Conservation (phyloP, 2,329 filamentous ascomycete genomes). For the Penicillium sp. region DNA sequence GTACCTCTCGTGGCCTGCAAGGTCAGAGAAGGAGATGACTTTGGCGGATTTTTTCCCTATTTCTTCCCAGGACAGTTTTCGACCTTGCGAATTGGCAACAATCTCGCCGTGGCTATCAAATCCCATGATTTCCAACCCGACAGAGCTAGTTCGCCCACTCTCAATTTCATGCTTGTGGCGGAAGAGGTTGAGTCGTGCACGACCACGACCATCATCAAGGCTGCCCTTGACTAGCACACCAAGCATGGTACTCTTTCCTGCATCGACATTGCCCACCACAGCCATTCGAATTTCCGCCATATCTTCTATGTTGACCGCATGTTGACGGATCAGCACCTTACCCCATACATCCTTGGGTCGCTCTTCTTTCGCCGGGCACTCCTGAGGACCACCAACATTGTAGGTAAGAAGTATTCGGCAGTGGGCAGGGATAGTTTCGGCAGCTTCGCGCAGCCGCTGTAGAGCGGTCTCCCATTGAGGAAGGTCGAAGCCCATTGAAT, state of each 20-base stretch:
- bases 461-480: constrained; percentile 76
- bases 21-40: constrained; percentile 93
- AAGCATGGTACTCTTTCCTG: constrained; percentile 93
- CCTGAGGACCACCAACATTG: constrained; percentile 77
- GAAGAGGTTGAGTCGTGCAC: constrained; percentile 92
- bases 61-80: constrained; percentile 94
- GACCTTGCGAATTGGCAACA: constrained; percentile 77
- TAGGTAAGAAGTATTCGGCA: constrained; percentile 84
- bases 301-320: constrained; percentile 73
- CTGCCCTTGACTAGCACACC: constrained; percentile 94
- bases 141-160: constrained; percentile 89
- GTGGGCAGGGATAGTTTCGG: constrained; percentile 67
- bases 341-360: constrained; percentile 76
- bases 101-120: constrained; percentile 87
- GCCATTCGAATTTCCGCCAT: constrained; percentile 96
- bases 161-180: constrained; percentile 98
- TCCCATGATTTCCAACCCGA: constrained; percentile 98
- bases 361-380: constrained; percentile 63
- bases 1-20: constrained; percentile 94
- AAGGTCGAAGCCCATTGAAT: constrained; percentile 74
- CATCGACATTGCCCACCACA: constrained; percentile 96
- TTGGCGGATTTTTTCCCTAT: constrained; percentile 93
- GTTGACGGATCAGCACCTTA: constrained; percentile 81
- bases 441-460: constrained; percentile 64
- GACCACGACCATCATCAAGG: constrained; percentile 90